Evolutionary conservation across 441 rosid species (phyloP).

Genomic region (Dalechampia spathulata): DNA sequence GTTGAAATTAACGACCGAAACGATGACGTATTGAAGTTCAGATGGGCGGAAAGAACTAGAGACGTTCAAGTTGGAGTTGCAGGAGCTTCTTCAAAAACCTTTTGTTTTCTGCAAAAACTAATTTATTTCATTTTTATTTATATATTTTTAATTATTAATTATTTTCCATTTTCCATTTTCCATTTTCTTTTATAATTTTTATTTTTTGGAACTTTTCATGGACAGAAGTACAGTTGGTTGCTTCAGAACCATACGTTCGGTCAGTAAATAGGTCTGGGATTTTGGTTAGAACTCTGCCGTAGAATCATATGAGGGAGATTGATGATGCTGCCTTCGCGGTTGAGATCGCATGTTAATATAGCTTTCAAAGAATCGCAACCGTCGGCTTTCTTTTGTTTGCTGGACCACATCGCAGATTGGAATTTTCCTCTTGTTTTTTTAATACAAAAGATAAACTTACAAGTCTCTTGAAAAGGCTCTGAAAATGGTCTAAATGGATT

Average conservation of each 20-base stretch:
- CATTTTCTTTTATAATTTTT: too few relatives aligned
- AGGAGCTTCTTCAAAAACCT: slow-evolving; percentile 8
- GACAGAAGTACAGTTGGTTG: background rate
- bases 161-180: too few relatives aligned
- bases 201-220: background rate
- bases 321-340: background rate
- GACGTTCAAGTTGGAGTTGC: slow-evolving; percentile 24
- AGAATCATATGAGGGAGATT: background rate
- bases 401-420: background rate
- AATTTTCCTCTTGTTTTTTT: too few relatives aligned
- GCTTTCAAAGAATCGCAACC: background rate
- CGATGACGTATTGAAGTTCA: background rate
- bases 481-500: too few relatives aligned
- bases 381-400: background rate
- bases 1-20: background rate
- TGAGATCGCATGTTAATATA: background rate
- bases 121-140: too few relatives aligned
- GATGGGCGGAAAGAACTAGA: slow-evolving; percentile 37
- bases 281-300: slow-evolving; percentile 6
- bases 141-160: too few relatives aligned
- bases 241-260: slow-evolving; percentile 15
- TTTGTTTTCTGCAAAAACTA: background rate
- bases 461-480: too few relatives aligned
- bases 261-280: background rate
- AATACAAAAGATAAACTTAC: too few relatives aligned